Evolutionary conservation across 495 filamentous ascomycete species (phyloP), one percentile per base, ranked within the genome.

Genomic region (Neurospora pannonica): DNA sequence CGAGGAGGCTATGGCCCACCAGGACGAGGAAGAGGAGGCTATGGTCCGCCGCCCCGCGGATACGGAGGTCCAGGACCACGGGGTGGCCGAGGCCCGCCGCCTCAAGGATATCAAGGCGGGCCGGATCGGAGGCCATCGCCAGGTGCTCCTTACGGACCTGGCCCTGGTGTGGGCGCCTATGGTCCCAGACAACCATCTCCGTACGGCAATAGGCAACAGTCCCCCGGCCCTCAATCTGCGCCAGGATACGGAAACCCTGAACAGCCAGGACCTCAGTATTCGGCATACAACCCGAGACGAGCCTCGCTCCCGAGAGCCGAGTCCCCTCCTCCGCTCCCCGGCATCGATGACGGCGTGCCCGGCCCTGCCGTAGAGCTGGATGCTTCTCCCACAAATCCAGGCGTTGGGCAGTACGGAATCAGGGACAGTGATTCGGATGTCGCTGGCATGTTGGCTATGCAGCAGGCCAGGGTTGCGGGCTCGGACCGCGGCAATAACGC

Each of bases 311-410:
- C 88, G 10, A 81, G 87, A 71, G 87, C 87, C 8, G 87, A 89
- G 72, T 90, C 90, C 21, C 90, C 91, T 6, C 90, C 90, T 8
- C 91, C 91, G 7, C 82, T 92, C 76, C 89, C 91, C 9, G 82
- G 82, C 48, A 75, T 88, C 15, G 86, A 89, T 36, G 79, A 84
- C 60, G 79, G 71, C 7, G 75, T 81, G 17, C 79, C 91, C 28
- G 92, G 91, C n/a, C 92, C 93, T 77, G 93, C 93, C 1, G 87
- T 94, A 70, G 94, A 95, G 79, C 95, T 97, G 93, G 91, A 93
- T 84, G 85, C 92, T 76, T 77, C 86, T 75, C 86, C 86, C 1
- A 87, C 87, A n/a, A 87, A 83, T 73, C 87, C 88, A 36, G 83
- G 79, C 37, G 84, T 83, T 77, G 85, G 82, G 24, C 87, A 84